Evolutionary conservation across 129 eudicot genomes (phyloP), one percentile per base, ranked within the genome.

Genomic region (Pseudognaphalium luteoalbum): DNA sequence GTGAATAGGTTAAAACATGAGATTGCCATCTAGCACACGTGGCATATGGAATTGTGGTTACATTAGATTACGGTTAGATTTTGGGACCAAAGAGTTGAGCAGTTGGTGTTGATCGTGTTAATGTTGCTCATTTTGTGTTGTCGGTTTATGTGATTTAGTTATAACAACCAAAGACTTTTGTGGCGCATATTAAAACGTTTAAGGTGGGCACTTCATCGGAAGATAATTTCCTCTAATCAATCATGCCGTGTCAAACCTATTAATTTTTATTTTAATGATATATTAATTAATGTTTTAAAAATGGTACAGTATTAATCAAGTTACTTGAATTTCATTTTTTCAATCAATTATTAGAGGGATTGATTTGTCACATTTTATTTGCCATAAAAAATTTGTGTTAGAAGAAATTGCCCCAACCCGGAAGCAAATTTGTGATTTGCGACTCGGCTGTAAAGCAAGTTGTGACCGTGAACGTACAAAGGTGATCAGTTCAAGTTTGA

Each of bases 141-240:
- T 41, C 41, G 34, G 57, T 25, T 12, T 68, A 28, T 20, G 22
- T 6, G 52, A 68, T 68, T 28, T 37, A 41, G 58, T 68, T 68
- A 25, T 25, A 61, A 28, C 35, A 61, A 60, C 35, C 35, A 7
- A 25, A 11, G 34, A 25, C 7, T 22, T 61, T 61, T 61, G 66
- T 61, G 35, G 35, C 32, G 11, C 66, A 44, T 12, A 44, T 61
- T 61, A 0, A 61, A 59, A 22, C 64, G 21, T 22, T 32, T 41
- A 59, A 59, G 8, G 32, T 59, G 12, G 29, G 12, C 65, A 59
- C 34, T 2, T 21, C 15, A 59, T 19, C 65, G 22, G 12, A 21
- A 25, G 21, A 61, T 61, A 30, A 4, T 65, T 65, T 65, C 70
- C 17, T 65, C 42, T 65, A 65, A 65, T 21, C 70, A 64, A 64